phyloP scores from a whole-genome alignment of 345 rosid species.

The Aegle marmelos region DNA sequence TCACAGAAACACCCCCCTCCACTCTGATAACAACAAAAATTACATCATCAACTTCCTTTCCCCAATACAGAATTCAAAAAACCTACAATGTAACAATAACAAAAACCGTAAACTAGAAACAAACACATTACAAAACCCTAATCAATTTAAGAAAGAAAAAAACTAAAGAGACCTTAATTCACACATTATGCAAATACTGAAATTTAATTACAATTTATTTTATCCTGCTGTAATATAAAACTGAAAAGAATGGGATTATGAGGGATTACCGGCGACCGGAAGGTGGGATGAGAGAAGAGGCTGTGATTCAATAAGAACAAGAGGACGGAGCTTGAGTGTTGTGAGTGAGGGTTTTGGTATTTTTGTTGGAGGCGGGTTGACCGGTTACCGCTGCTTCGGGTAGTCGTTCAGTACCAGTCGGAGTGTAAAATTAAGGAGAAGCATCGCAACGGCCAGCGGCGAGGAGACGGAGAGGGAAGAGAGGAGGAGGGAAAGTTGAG shows the following conservation, averaged over 20 bases:
- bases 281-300: slow-evolving; percentile 19
- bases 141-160: too few relatives aligned
- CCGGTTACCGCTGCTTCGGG: not conserved
- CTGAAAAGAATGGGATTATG: not conserved
- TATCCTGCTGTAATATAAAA: too few relatives aligned
- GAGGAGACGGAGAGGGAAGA: not conserved
- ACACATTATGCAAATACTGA: too few relatives aligned
- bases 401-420: not conserved
- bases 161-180: too few relatives aligned
- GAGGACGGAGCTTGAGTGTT: not conserved
- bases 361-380: not conserved
- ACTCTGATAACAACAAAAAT: slow-evolving; percentile 8
- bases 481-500: not conserved
- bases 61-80: too few relatives aligned
- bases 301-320: slow-evolving; percentile 16
- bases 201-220: too few relatives aligned
- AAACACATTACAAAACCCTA: too few relatives aligned
- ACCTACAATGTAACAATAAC: too few relatives aligned
- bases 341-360: not conserved
- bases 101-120: too few relatives aligned
- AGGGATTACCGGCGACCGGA: slow-evolving; percentile 24
- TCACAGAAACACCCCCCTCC: slow-evolving; percentile 23
- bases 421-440: not conserved
- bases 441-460: not conserved
- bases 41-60: not conserved